Evolutionary conservation across 1,139 yeast genomes (phyloP).

Genomic region (Scheffersomyces stambukii): DNA sequence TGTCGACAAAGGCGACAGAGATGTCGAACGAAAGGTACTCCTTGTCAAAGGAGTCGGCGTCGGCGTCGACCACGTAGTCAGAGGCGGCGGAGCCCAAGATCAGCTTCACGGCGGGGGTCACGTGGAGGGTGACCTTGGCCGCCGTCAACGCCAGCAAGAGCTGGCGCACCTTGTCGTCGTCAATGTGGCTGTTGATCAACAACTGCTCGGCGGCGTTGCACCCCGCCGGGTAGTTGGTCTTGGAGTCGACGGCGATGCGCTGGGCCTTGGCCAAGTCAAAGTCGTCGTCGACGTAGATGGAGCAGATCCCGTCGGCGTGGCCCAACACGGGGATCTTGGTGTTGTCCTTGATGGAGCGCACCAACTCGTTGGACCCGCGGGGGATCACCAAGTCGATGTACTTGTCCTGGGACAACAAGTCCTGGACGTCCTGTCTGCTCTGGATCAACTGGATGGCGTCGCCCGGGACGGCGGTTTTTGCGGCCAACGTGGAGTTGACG

Average conservation of each 20-base stretch:
- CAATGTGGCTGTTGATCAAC: slow-evolving; percentile 57
- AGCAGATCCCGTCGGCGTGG: slow-evolving; percentile 97
- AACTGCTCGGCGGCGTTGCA: slow-evolving; percentile 95
- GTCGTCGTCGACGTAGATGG: slow-evolving; percentile 72
- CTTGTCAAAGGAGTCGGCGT: slow-evolving; percentile 62
- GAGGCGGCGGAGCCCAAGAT: slow-evolving; percentile 11
- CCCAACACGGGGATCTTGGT: slow-evolving; percentile 97
- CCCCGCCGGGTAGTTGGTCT: slow-evolving; percentile 97
- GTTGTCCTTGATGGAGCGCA: slow-evolving; percentile 73
- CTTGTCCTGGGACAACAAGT: slow-evolving; percentile 75
- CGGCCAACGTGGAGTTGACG: slow-evolving; percentile 55
- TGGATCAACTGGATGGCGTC: slow-evolving; percentile 82
- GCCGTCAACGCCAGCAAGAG: slow-evolving; percentile 48
- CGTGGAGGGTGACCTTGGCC: slow-evolving; percentile 72
- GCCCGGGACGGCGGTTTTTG: slow-evolving; percentile 65
- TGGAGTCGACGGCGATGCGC: slow-evolving; percentile 74
- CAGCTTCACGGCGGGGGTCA: slow-evolving; percentile 47
- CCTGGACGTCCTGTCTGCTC: slow-evolving; percentile 86
- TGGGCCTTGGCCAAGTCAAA: slow-evolving; percentile 77
- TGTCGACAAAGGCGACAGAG: slow-evolving; percentile 60
- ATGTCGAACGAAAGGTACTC: slow-evolving; percentile 83
- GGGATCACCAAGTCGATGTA: slow-evolving; percentile 96
- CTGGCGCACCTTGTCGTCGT: slow-evolving; percentile 31
- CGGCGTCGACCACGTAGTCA: slow-evolving; percentile 31
- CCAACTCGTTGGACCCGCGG: slow-evolving; percentile 91